These are phyloP conservation scores for Syzygium syzygioides DNA, from an alignment of 441 rosid species.

Conservation along the genomic window DNA sequence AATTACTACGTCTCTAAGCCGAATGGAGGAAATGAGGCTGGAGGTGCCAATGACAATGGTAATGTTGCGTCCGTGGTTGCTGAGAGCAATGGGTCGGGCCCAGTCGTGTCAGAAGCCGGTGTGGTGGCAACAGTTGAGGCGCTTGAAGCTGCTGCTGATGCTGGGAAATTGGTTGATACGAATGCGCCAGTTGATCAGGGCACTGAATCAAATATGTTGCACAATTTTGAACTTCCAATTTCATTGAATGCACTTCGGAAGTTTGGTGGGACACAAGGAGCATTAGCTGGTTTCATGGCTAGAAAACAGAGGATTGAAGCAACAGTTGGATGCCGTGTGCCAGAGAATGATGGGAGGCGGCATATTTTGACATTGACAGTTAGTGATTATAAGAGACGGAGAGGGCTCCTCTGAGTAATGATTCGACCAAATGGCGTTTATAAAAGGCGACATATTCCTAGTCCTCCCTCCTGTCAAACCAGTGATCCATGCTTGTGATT, in stretches of 20 bases:
- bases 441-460: neutral
- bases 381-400: slow-evolving; percentile 95
- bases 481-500: neutral
- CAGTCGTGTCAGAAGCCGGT: slow-evolving; percentile 24
- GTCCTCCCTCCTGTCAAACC: neutral
- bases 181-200: slow-evolving; percentile 88
- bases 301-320: slow-evolving; percentile 89
- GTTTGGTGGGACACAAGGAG: slow-evolving; percentile 82
- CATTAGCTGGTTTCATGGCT: slow-evolving; percentile 84
- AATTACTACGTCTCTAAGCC: slow-evolving; percentile 67
- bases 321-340: slow-evolving; percentile 67
- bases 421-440: neutral
- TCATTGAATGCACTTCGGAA: slow-evolving; percentile 56
- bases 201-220: slow-evolving; percentile 62
- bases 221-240: slow-evolving; percentile 72
- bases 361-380: slow-evolving; percentile 84
- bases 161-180: slow-evolving; percentile 91
- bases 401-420: slow-evolving; percentile 73
- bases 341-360: slow-evolving; percentile 83
- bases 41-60: slow-evolving; percentile 18
- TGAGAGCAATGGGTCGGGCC: slow-evolving; percentile 19
- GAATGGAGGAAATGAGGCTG: slow-evolving; percentile 31
- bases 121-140: slow-evolving; percentile 73
- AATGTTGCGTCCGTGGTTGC: slow-evolving; percentile 16
- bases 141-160: slow-evolving; percentile 89